These are phyloP conservation scores for Dendrocalamus sinicus DNA, from an alignment of 176 grass and related monocot species.

Conservation along the genomic window DNA sequence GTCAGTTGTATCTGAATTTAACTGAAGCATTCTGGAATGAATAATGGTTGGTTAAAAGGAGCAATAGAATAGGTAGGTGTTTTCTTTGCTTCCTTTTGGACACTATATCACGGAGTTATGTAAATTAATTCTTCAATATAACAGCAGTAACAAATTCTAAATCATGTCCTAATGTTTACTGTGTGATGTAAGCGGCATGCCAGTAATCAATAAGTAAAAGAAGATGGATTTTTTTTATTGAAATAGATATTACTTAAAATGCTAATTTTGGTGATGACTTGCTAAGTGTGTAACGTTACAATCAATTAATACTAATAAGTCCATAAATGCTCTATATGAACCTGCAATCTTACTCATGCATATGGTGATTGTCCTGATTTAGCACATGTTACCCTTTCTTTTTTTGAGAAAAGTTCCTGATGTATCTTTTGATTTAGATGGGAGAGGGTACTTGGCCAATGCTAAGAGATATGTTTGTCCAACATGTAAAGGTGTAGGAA, in stretches of 20 bases:
- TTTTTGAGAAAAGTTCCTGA: slow-evolving; percentile 23
- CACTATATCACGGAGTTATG: neutral
- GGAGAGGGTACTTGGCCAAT: slow-evolving; percentile 75
- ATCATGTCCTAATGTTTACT: neutral
- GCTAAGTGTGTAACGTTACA: slow-evolving; percentile 22
- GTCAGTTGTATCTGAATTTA: slow-evolving; percentile 23
- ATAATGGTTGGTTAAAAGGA: slow-evolving; percentile 21
- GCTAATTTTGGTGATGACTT: slow-evolving; percentile 25
- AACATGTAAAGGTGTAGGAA: slow-evolving; percentile 79
- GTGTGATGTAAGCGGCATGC: slow-evolving; percentile 9
- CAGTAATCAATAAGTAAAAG: neutral
- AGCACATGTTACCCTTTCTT: slow-evolving; percentile 31
- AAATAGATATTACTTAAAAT: neutral
- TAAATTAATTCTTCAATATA: slow-evolving; percentile 31
- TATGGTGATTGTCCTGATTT: slow-evolving; percentile 38
- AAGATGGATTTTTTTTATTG: slow-evolving; percentile 4
- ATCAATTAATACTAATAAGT: neutral
- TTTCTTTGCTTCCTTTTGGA: slow-evolving; percentile 18
- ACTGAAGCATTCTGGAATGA: slow-evolving; percentile 18
- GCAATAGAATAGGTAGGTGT: neutral
- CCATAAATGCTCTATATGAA: slow-evolving; percentile 21
- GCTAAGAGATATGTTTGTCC: slow-evolving; percentile 79
- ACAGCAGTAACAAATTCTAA: slow-evolving; percentile 8
- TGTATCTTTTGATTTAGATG: slow-evolving; percentile 64
- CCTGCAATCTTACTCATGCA: slow-evolving; percentile 24